These are phyloP conservation scores for Ascosphaera apis DNA, from an alignment of 2,329 filamentous ascomycete species.

Conservation along the genomic window DNA sequence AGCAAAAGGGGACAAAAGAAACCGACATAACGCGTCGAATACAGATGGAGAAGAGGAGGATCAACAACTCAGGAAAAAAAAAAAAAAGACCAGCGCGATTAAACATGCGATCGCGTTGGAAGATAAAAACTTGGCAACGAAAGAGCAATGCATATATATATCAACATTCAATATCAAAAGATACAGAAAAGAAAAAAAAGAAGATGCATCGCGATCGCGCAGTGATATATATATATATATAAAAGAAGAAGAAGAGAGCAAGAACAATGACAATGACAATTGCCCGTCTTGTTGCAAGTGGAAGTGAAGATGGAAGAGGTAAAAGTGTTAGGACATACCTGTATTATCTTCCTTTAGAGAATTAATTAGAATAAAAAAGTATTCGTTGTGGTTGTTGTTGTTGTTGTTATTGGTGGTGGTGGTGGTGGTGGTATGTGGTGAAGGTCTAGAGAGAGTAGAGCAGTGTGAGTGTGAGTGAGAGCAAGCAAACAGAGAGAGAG, in stretches of 20 bases:
- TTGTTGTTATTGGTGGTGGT: background rate
- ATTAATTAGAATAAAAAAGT: conserved; percentile 1
- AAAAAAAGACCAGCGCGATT: conserved; percentile 1
- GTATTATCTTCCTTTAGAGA: background rate
- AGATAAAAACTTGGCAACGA: conserved; percentile 2
- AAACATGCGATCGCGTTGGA: background rate
- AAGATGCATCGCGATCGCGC: background rate
- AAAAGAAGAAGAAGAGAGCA: background rate
- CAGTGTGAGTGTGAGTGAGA: conserved; percentile 2
- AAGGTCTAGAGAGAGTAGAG: too few species aligned
- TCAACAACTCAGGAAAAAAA: conserved; percentile 1
- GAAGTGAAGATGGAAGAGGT: background rate
- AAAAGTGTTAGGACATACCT: background rate
- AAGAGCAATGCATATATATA: conserved; percentile 1
- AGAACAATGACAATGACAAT: background rate
- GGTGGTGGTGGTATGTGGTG: too few species aligned
- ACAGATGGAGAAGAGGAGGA: background rate
- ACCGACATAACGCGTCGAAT: background rate
- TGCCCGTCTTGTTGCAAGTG: background rate
- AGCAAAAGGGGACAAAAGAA: conserved; percentile 3
- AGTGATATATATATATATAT: background rate
- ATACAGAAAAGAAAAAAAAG: background rate
- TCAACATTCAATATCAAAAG: conserved; percentile 1
- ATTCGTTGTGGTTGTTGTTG: background rate
- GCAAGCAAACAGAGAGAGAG: conserved; percentile 4